A percentile compares a stretch with the other conserved stretches of the same genome.
phyloP scores from a whole-genome alignment of 1,284 basidiomycete species.

The Trametes polyzona region DNA sequence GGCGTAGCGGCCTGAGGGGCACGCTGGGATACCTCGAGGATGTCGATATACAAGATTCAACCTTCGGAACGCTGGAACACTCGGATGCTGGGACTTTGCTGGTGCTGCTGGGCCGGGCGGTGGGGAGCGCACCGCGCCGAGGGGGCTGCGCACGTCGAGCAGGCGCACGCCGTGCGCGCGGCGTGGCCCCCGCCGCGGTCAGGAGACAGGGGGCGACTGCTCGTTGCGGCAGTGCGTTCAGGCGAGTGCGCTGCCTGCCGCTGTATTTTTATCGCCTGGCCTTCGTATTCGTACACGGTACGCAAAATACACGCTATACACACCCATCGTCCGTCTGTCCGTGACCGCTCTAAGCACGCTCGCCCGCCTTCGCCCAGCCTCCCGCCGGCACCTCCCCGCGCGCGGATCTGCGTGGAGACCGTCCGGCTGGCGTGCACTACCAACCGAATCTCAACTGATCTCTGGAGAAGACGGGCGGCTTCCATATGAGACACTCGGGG shows the following conservation, averaged over 20 bases:
- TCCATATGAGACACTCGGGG: constrained; percentile 87
- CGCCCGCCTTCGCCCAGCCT: constrained; percentile 5
- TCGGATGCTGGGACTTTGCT: too few relatives aligned
- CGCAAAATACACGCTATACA: constrained; percentile 23
- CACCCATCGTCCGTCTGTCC: constrained; percentile 19
- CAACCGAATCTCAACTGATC: constrained; percentile 91
- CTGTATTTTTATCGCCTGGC: constrained; percentile 30
- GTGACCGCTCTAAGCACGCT: constrained; percentile 12
- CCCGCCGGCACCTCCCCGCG: constrained; percentile 3
- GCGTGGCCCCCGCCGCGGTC: too few relatives aligned
- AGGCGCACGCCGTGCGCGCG: constrained; percentile 1
- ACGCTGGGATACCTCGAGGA: too few relatives aligned
- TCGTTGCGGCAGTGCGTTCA: constrained; percentile 24
- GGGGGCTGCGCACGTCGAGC: constrained; percentile 1
- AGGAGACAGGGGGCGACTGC: constrained; percentile 20
- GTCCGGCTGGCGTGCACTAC: constrained; percentile 40
- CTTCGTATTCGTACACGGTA: constrained; percentile 28
- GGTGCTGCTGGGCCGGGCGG: too few relatives aligned
- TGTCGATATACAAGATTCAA: too few relatives aligned
- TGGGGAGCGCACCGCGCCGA: neutral
- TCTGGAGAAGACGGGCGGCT: constrained; percentile 90
- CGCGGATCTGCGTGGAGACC: constrained; percentile 8
- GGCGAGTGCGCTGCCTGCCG: constrained; percentile 18
- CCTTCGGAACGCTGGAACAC: too few relatives aligned
- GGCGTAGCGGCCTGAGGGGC: too few relatives aligned